phyloP scores from a whole-genome alignment of 306 rosid genomes.

The Vigna reflexopilosa region DNA sequence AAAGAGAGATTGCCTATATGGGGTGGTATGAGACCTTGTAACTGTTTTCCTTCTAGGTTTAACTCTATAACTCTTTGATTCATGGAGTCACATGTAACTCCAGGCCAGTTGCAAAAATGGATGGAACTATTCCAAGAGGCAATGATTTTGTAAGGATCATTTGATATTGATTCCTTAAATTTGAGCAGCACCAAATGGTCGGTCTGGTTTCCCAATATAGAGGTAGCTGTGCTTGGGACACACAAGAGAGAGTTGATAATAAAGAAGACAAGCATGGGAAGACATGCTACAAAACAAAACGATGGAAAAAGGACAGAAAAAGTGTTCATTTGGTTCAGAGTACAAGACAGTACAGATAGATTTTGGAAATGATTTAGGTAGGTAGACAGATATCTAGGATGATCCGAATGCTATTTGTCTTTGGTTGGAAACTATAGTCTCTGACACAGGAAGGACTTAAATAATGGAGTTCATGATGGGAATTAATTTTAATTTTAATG shows the following conservation, averaged over 20 bases:
- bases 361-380: neutral
- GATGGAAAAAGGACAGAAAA: neutral
- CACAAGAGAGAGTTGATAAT: neutral
- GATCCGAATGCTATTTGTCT: neutral
- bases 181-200: constrained; percentile 49
- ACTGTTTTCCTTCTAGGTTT: constrained; percentile 6
- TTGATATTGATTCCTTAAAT: constrained; percentile 45
- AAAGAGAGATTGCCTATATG: constrained; percentile 52
- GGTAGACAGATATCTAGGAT: neutral
- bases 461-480: neutral
- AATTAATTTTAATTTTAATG: neutral
- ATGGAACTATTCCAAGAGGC: constrained; percentile 53
- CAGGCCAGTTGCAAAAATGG: constrained; percentile 55
- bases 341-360: neutral
- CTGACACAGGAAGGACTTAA: constrained; percentile 6
- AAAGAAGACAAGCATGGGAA: constrained; percentile 5
- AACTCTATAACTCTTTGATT: constrained; percentile 48
- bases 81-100: constrained; percentile 46
- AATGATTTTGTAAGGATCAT: constrained; percentile 40
- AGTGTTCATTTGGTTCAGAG: constrained; percentile 36
- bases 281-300: neutral
- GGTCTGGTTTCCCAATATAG: constrained; percentile 31
- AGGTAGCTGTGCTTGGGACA: neutral
- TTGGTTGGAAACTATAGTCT: neutral
- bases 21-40: constrained; percentile 57